A percentile compares a stretch with the other conserved stretches of the same genome.
phyloP scores from a whole-genome alignment of 495 filamentous ascomycete species.

The Lasiosphaeriaceae sp. region DNA sequence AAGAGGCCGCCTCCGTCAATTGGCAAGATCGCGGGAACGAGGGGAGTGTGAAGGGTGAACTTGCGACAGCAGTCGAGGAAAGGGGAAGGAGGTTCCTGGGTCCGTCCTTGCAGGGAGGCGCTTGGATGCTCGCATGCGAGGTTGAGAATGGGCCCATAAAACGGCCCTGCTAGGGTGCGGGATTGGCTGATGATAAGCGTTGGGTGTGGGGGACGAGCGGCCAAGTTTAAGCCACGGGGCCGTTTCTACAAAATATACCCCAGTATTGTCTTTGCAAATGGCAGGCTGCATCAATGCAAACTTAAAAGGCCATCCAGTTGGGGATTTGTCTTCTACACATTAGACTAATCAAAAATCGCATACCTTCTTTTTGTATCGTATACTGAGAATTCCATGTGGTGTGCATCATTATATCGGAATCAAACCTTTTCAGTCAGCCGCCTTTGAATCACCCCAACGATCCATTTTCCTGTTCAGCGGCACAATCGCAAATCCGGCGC shows the following conservation, averaged over 20 bases:
- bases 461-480: neutral
- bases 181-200: neutral
- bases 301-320: too few species aligned
- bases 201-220: neutral
- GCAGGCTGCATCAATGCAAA: neutral
- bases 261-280: neutral
- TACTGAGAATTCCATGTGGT: neutral
- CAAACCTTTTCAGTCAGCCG: too few species aligned
- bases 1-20: constrained; percentile 9
- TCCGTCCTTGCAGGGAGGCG: constrained; percentile 5
- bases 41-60: constrained; percentile 9
- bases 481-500: neutral
- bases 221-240: neutral
- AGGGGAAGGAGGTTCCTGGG: constrained; percentile 10
- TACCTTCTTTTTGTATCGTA: neutral
- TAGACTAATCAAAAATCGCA: too few species aligned
- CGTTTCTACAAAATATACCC: neutral
- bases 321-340: too few species aligned
- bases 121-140: constrained; percentile 2
- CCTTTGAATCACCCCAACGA: neutral
- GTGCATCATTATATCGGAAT: too few species aligned
- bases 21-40: constrained; percentile 1
- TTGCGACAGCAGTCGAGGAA: constrained; percentile 14
- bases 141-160: neutral
- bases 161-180: neutral